phyloP scores from a whole-genome alignment of 176 grass and related monocot species.

The barley (Hordeum vulgare) region MorexV3_pseudomolecules_assembly NC_058520.1:547479174-547479673 shows the following conservation, averaged over 20 bases:
- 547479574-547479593: too few relatives aligned
- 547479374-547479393: background rate
- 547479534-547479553: background rate
- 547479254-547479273: too few relatives aligned
- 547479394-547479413: too few relatives aligned
- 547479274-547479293: background rate
- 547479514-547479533: too few relatives aligned
- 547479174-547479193: too few relatives aligned
- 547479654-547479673: too few relatives aligned
- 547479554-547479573: background rate
- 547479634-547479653: too few relatives aligned
- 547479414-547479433: background rate
- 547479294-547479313: background rate
- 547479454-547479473: too few relatives aligned
- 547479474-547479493: too few relatives aligned
- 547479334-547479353: background rate
- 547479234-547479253: background rate
- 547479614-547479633: background rate
- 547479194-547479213: background rate
- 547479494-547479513: too few relatives aligned
- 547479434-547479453: background rate
- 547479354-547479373: background rate
- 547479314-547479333: background rate
- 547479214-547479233: background rate
- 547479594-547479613: background rate